Evolutionary conservation across 1,139 yeast genomes (phyloP), one percentile per base, ranked within the genome.

Genomic region (Debaryomyces psychrophilus): DNA sequence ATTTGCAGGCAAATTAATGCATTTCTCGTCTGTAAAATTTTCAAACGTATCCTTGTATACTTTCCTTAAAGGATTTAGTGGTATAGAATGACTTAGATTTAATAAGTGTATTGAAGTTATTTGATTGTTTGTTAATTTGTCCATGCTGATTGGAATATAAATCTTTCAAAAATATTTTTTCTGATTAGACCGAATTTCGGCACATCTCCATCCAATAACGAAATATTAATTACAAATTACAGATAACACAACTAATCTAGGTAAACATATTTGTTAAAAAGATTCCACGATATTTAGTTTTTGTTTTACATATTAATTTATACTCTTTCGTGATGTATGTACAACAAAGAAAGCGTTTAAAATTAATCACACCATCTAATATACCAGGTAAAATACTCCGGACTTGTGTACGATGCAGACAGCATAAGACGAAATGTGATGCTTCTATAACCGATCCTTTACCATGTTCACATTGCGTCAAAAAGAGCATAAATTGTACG

Each of bases 351-450:
- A 60, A 57, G 44, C 57, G 65, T 37, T 50, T 62, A 40, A 57
- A 54, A 44, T 51, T 62, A 40, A 60, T 61, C 12, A 56, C 57
- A 41, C 68, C 67, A 18, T 37, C 46, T 22, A 45, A 44, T 9
- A 40, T 47, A 23, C 49, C 45, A 18, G 60, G 62, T 17, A 66
- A 61, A 47, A 56, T 67, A n/a, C 67, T 83, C 48, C 81, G 82
- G 54, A 78, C 87, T 9, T 84, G 90, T 59, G 69, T 77, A 4
- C 65, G 86, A 37, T 84, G 90, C 60, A 71, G 89, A 38, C 79
- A 78, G 55, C 85, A 82, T 55, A 84, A 84, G 61, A 82, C 84
- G 20, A 80, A 76, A 54, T 84, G 89, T 62, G 85, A 83, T 57
- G 85, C 85, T 9, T 55, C 63, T 7, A 56, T 59, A 17, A 75